Base-by-base conservation (phyloP, 202 grass and related monocot genomes). In the Dendrocalamus latiflorus region DNA sequence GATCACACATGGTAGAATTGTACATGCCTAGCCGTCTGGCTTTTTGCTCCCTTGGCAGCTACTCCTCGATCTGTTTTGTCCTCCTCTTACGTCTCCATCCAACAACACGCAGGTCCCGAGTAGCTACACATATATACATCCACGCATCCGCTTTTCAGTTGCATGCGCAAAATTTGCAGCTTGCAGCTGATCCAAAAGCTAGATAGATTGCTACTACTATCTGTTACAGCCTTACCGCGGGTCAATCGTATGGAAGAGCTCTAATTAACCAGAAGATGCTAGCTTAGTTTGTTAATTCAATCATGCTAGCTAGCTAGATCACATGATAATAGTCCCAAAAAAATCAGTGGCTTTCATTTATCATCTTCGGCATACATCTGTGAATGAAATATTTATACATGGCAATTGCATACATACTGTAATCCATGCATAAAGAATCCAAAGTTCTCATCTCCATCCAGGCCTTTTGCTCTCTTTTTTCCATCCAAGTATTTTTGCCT, bases 41-140 rank as follows among this genome's bases (percentile, higher is more conserved):
- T n/a, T n/a, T n/a, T n/a, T n/a, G n/a, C n/a, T n/a, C n/a, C n/a
- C n/a, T 44, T 50, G 59, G 43, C 59, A 1, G 59, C n/a, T 5
- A 54, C 28, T 10, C 9, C 13, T 28, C 57, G 24, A 17, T 57
- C 26, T 22, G 54, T 38, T 71, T 87, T 72, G 79, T 83, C 79
- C 55, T 36, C 21, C 36, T 26, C 47, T 28, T 72, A 72, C 79
- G 66, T 72, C 80, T 65, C 77, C 86, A 58, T 15, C 76, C 59
- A 33, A 10, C 30, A 56, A 1, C n/a, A 24, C 0, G 54, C n/a
- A 57, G 54, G 54, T 56, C 54, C 54, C 62, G 39, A 42, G 41
- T 37, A 17, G 28, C 17, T 9, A 30, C 24, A 0, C 58, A 15
- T 28, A 28, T 26, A 28, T 41, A 33, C 72, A 12, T 60, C 72